Conservation (phyloP, 2,329 filamentous ascomycete species). For the Trematosphaeria pertusa region DNA sequence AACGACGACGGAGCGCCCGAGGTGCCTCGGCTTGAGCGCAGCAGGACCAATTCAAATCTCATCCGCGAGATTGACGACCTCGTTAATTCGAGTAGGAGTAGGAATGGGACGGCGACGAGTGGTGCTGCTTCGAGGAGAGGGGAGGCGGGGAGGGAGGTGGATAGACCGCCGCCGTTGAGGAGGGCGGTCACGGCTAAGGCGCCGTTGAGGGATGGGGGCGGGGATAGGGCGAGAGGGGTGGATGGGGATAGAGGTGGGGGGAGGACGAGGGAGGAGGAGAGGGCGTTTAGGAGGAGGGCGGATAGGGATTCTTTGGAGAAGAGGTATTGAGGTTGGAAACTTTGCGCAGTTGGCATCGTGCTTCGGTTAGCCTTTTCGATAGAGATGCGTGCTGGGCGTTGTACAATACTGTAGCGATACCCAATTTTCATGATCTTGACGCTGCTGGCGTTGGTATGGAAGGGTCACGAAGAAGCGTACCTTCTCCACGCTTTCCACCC, state of each 20-base stretch:
- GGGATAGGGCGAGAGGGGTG: not conserved
- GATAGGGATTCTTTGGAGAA: slow-evolving; percentile 3
- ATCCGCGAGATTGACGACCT: slow-evolving; percentile 39
- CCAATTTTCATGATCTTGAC: no score
- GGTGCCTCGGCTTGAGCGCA: not conserved
- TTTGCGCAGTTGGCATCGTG: no score
- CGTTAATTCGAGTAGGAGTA: slow-evolving; percentile 20
- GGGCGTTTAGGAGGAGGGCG: not conserved
- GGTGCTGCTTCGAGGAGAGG: not conserved
- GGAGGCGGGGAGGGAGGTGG: slow-evolving; percentile 6
- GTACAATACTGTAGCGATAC: no score
- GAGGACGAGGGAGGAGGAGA: not conserved
- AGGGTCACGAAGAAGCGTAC: no score
- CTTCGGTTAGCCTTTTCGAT: no score
- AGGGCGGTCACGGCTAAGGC: slow-evolving; percentile 11
- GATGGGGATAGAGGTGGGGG: not conserved
- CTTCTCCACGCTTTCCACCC: no score
- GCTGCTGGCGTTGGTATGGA: no score
- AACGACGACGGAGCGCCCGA: not conserved
- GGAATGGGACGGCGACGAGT: slow-evolving; percentile 6
- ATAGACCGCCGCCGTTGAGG: slow-evolving; percentile 14
- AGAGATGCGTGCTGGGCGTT: no score
- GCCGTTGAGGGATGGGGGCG: not conserved
- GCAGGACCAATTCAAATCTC: slow-evolving; percentile 34
- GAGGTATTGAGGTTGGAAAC: not conserved